Evolutionary conservation across 345 rosid species (phyloP), one percentile per base, ranked within the genome.

Genomic region (Gossypium raimondii): DNA sequence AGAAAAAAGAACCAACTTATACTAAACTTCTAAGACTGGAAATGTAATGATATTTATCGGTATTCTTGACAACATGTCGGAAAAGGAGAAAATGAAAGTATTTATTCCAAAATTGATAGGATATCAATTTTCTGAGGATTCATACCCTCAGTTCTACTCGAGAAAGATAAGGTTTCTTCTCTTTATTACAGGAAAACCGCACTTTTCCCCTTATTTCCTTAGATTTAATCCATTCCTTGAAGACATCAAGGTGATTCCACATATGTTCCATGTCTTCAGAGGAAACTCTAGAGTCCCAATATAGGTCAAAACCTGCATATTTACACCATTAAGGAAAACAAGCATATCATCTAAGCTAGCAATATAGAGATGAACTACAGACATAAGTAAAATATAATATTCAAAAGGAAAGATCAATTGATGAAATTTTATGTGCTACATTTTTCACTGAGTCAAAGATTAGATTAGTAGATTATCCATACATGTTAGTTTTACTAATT

Each of bases 201-300:
- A 94, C 97, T 70, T 86, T 84, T 72, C 96, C 98, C 45, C 71
- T 72, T 74, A 63, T 87, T 83, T 91, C 95, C 82, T 89, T 86
- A 25, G 97, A 92, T 78, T 85, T 89, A 43, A 80, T 80, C 98
- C 98, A 94, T 73, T 92, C 98, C 81, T 84, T 91, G 77, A 76
- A 61, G 68, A 94, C 87, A 34, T 84, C 93, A 60, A 84, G 82
- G 81, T 86, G 85, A 81, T 52, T 87, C 98, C 97, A 91, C 99
- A 95, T 82, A 76, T 86, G 83, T 82, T 81, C 88, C 97, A 95
- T 89, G 77, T 95, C 99, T 84, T 93, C 98, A 43, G 90, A 84
- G 68, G 97, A 87, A 74, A 84, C 82, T 86, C 83, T 86, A 48
- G 83, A 77, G 75, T 89, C 96, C 99, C 98, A 95, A 77, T 79